Conservation (phyloP, 2,329 filamentous ascomycete genomes). For the Didymella segeticola region DNA sequence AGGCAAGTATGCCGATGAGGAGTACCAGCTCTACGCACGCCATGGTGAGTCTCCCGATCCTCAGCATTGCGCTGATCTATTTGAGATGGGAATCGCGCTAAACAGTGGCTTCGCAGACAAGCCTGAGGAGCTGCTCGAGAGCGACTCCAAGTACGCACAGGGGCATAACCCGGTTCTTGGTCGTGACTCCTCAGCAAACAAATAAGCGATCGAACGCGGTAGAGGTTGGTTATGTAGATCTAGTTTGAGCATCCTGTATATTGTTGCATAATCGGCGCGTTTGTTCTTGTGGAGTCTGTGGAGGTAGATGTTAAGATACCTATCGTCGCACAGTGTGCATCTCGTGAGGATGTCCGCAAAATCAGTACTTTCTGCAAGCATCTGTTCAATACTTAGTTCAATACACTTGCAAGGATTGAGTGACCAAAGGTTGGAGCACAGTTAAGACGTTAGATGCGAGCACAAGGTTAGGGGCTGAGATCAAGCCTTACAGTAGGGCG, state of each 20-base stretch:
- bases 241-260: slow-evolving; percentile 13
- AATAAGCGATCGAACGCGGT: slow-evolving; percentile 44
- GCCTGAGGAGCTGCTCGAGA: slow-evolving; percentile 60
- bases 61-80: slow-evolving; percentile 26
- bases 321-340: not conserved
- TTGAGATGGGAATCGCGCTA: slow-evolving; percentile 32
- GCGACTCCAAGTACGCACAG: slow-evolving; percentile 54
- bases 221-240: not conserved
- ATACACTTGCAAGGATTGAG: not conserved
- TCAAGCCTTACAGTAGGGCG: not conserved
- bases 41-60: slow-evolving; percentile 51
- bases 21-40: slow-evolving; percentile 57
- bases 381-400: slow-evolving; percentile 1
- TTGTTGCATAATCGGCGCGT: slow-evolving; percentile 19
- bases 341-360: slow-evolving; percentile 6
- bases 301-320: slow-evolving; percentile 14
- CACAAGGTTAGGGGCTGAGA: not conserved
- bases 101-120: slow-evolving; percentile 52
- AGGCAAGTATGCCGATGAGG: slow-evolving; percentile 55
- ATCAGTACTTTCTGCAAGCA: slow-evolving; percentile 8
- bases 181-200: slow-evolving; percentile 56
- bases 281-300: slow-evolving; percentile 8
- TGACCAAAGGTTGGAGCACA: not conserved
- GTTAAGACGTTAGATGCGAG: not conserved
- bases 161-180: slow-evolving; percentile 56